Evolutionary conservation across 176 grass and related monocot genomes (phyloP).

Genomic region (Cenchrus fungigraminus): DNA sequence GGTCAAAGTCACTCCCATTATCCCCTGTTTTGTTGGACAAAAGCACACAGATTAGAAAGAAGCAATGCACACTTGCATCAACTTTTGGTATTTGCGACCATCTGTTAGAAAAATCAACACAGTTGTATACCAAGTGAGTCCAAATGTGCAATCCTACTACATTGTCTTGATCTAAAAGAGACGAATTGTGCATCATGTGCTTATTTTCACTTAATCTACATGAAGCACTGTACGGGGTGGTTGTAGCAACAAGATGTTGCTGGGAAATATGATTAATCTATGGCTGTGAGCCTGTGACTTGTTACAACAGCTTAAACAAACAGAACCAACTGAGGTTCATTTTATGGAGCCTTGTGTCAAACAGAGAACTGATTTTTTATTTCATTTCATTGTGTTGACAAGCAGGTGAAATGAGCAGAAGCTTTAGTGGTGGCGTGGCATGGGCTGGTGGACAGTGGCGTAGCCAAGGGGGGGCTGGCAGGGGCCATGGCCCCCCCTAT

Average conservation of each 20-base stretch:
- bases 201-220: constrained; percentile 15
- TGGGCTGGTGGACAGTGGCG: constrained; percentile 1
- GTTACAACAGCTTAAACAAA: constrained; percentile 9
- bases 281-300: not conserved
- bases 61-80: not conserved
- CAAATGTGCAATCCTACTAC: constrained; percentile 1
- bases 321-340: not conserved
- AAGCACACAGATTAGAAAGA: constrained; percentile 22
- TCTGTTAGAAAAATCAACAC: constrained; percentile 7
- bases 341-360: not conserved
- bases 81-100: not conserved
- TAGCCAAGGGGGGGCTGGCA: too few species aligned
- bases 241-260: not conserved
- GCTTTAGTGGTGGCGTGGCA: not conserved
- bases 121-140: not conserved
- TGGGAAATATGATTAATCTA: not conserved
- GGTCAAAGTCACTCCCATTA: constrained; percentile 50
- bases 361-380: not conserved
- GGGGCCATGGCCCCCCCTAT: too few species aligned
- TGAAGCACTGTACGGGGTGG: not conserved
- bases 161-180: not conserved
- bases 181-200: not conserved
- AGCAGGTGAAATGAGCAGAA: constrained; percentile 31
- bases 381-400: not conserved
- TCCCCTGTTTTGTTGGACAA: constrained; percentile 39